A percentile compares a stretch with the other conserved stretches of the same genome.
Conservation (phyloP, 106 monocot genomes). For the Amphibolis antarctica region DNA sequence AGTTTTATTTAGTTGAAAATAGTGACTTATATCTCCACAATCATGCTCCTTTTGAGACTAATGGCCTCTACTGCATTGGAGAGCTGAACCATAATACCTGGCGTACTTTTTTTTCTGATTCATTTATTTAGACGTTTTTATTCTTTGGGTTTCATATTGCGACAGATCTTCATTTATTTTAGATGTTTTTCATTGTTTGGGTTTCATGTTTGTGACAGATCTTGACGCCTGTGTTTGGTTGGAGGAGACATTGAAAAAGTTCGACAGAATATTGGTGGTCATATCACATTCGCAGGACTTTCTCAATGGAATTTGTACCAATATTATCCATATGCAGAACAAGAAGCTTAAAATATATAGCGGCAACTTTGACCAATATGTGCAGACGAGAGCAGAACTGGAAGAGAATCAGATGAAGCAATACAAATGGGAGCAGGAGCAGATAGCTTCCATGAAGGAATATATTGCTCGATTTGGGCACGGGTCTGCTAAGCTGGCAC, state of each 20-base stretch:
- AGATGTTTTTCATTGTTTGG: background rate
- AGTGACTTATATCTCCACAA: too few species aligned
- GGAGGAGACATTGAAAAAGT: slow-evolving; percentile 83
- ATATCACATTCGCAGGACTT: slow-evolving; percentile 97
- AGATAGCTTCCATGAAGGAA: slow-evolving; percentile 89
- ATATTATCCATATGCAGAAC: slow-evolving; percentile 99
- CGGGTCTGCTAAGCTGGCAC: slow-evolving; percentile 92
- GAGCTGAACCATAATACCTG: too few species aligned
- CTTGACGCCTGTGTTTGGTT: slow-evolving; percentile 98
- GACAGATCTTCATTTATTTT: background rate
- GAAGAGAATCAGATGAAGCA: slow-evolving; percentile 99
- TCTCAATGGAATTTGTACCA: slow-evolving; percentile 92
- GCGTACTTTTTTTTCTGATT: too few species aligned
- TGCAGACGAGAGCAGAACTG: slow-evolving; percentile 74
- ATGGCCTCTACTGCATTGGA: too few species aligned
- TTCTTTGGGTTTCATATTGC: too few species aligned
- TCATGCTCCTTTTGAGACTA: too few species aligned
- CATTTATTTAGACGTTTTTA: too few species aligned
- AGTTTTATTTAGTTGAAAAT: too few species aligned
- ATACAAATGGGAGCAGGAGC: slow-evolving; percentile 99
- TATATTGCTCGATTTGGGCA: slow-evolving; percentile 98
- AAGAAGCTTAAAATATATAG: slow-evolving; percentile 80
- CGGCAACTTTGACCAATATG: slow-evolving; percentile 90
- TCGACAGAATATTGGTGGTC: slow-evolving; percentile 86
- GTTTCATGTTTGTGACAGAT: slow-evolving; percentile 33